Evolutionary conservation across 495 filamentous ascomycete genomes (phyloP).

Genomic region (Podospora anserina): DNA sequence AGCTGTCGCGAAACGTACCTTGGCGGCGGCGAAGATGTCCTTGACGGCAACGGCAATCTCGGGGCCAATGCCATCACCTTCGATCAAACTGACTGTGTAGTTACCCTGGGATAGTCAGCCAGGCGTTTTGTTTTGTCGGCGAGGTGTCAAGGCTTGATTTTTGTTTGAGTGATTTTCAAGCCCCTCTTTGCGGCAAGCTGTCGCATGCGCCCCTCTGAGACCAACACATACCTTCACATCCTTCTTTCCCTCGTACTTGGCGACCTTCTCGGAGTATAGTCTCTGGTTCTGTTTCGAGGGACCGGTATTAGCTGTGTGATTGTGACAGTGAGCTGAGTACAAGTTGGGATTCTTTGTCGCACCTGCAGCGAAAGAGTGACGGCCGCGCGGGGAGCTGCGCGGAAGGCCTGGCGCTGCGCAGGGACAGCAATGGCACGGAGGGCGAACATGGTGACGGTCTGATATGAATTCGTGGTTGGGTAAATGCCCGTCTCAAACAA

Average conservation of each 20-base stretch:
- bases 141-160: slow-evolving; percentile 3
- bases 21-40: slow-evolving; percentile 93
- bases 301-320: slow-evolving; percentile 15
- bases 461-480: neutral
- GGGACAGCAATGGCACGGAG: slow-evolving; percentile 51
- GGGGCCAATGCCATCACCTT: slow-evolving; percentile 97
- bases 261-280: slow-evolving; percentile 65
- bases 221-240: slow-evolving; percentile 70
- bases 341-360: slow-evolving; percentile 27
- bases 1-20: slow-evolving; percentile 52
- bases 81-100: slow-evolving; percentile 93
- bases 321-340: neutral
- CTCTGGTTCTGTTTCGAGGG: slow-evolving; percentile 42
- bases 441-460: slow-evolving; percentile 46
- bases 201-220: neutral
- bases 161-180: slow-evolving; percentile 47
- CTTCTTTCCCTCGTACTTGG: slow-evolving; percentile 88
- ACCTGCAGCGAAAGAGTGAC: slow-evolving; percentile 46
- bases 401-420: slow-evolving; percentile 50
- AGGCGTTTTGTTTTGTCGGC: slow-evolving; percentile 14
- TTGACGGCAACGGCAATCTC: slow-evolving; percentile 97
- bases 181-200: slow-evolving; percentile 9
- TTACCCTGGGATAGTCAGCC: slow-evolving; percentile 62
- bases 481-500: slow-evolving; percentile 9
- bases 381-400: slow-evolving; percentile 45